These are phyloP conservation scores for Hanseniaspora uvarum DNA, from an alignment of 1,139 yeast genomes.

Conservation along the genomic window DNA sequence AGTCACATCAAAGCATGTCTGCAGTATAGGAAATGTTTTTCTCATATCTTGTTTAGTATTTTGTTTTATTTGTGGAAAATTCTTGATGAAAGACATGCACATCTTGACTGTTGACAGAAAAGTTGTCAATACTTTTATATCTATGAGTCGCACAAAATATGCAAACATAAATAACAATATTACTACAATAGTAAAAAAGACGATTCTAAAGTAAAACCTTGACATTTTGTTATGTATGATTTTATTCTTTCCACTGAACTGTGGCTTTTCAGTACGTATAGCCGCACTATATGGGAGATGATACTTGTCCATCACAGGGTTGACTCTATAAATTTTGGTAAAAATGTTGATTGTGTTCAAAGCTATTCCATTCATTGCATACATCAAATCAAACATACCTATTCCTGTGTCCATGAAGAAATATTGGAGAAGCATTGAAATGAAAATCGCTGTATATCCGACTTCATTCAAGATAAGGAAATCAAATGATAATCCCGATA, in stretches of 20 bases:
- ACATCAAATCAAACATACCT: conserved; percentile 36
- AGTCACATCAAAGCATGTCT: conserved; percentile 41
- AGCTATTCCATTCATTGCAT: conserved; percentile 37
- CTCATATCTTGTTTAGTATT: conserved; percentile 46
- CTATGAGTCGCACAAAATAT: neutral
- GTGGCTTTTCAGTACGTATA: neutral
- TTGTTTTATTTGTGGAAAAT: conserved; percentile 50
- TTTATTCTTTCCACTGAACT: neutral
- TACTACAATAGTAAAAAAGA: neutral
- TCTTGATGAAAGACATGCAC: conserved; percentile 46
- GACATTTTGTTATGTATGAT: conserved; percentile 5
- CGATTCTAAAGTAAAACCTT: neutral
- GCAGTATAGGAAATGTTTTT: conserved; percentile 47
- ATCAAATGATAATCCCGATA: conserved; percentile 33
- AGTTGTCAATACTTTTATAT: neutral
- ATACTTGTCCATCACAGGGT: neutral
- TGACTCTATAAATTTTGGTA: neutral
- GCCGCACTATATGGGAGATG: conserved; percentile 2
- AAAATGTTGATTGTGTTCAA: conserved; percentile 32
- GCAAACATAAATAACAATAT: neutral
- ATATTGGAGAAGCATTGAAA: conserved; percentile 35
- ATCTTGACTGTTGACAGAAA: conserved; percentile 37
- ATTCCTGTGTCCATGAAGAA: conserved; percentile 25
- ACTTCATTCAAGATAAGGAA: conserved; percentile 36
- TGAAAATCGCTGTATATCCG: conserved; percentile 37